Conservation (phyloP, 2,329 filamentous ascomycete genomes). For the Monosporascus sp. region DNA sequence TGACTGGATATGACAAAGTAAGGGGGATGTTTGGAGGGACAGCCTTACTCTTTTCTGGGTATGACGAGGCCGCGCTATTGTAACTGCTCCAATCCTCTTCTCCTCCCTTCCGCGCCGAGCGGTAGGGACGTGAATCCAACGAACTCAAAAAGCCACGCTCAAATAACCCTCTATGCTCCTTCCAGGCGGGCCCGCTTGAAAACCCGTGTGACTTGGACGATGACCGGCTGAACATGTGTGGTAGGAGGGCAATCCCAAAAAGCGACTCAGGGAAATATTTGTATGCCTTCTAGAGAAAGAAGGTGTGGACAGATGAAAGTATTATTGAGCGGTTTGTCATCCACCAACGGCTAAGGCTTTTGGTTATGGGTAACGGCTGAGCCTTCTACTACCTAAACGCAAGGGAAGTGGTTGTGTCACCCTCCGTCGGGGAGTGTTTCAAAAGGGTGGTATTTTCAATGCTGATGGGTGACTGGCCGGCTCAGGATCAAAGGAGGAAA, state of each 20-base stretch:
- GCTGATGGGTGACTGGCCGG: slow-evolving; percentile 1
- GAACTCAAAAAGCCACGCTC: slow-evolving; percentile 39
- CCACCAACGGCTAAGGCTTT: background rate
- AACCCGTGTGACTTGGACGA: slow-evolving; percentile 33
- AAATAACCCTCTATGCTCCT: slow-evolving; percentile 33
- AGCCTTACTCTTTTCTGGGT: slow-evolving; percentile 37
- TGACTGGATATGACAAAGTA: slow-evolving; percentile 12
- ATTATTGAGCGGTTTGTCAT: background rate
- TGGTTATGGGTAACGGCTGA: slow-evolving; percentile 7
- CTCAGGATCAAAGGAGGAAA: too few species aligned
- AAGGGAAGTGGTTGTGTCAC: slow-evolving; percentile 1
- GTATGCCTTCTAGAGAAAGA: background rate
- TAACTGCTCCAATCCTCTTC: slow-evolving; percentile 22
- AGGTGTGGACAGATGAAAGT: background rate
- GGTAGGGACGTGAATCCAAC: slow-evolving; percentile 26
- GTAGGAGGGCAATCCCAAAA: slow-evolving; percentile 7
- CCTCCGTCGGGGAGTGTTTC: slow-evolving; percentile 12
- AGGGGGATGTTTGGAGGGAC: slow-evolving; percentile 5
- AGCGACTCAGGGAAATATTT: slow-evolving; percentile 6
- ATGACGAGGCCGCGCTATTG: slow-evolving; percentile 25
- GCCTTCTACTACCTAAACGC: slow-evolving; percentile 2
- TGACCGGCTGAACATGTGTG: slow-evolving; percentile 45
- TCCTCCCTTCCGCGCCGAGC: slow-evolving; percentile 20
- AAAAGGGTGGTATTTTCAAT: slow-evolving; percentile 16
- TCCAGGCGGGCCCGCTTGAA: slow-evolving; percentile 19